Evolutionary conservation across 257 asterid genomes (phyloP), one percentile per base, ranked within the genome.

Genomic region (Forsythia viridissima): DNA sequence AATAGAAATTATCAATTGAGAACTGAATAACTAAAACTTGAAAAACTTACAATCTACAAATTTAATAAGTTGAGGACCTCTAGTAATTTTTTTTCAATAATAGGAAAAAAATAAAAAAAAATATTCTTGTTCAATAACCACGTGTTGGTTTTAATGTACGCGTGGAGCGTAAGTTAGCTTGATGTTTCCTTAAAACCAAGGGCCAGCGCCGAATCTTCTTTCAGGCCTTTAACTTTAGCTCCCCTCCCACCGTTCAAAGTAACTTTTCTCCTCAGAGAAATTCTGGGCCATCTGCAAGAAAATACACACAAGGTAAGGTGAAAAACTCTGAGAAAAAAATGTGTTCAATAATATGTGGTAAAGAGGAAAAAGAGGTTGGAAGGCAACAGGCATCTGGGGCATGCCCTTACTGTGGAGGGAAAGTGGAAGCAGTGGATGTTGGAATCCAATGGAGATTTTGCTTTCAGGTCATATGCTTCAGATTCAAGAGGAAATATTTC

Each of bases 371-470:
- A 70, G 87, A 83, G 71, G 3, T 87, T 6, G 82, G 87, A 70
- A 79, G 83, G 69, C 46, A 69, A 21, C 44, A 46, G 51, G 89
- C 91, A 41, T 39, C 83, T 9, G 89, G 89, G 24, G 20, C 52
- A 41, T 87, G 91, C 73, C 91, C 91, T 1, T 52, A 24, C 46
- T 81, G 86, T 69, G 84, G 86, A 0, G 91, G 89, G 15, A 81
- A 82, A 43, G 91, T 87, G 43, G 74, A 76, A 63, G 84, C 87
- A 8, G 85, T 83, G 2, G 89, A 82, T 63, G 86, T 85, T 15
- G 74, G 77, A 44, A 43, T 78, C 1, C 71, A 65, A 6, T 71
- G 78, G 51, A 74, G 81, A 38, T 74, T 79, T 39, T 85, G 85
- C 79, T 52, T 52, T 52, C 68, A 83, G 8, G 82, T 86, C 2